These are phyloP conservation scores for Cercospora brassicicola DNA, from an alignment of 2,329 filamentous ascomycete genomes.

Conservation along the genomic window DNA sequence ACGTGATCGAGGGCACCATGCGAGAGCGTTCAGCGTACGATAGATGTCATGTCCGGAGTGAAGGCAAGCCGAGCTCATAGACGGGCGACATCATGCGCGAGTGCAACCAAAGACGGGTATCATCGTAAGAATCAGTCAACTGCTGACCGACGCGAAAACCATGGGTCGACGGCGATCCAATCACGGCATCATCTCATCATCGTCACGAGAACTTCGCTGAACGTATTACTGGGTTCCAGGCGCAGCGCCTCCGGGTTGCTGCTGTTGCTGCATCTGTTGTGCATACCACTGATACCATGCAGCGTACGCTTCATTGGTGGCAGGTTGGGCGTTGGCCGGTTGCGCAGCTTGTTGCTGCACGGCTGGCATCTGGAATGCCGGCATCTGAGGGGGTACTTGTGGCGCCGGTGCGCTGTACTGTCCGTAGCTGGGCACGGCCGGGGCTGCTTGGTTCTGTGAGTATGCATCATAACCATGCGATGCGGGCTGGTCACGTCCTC, in stretches of 20 bases:
- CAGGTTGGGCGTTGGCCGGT: conserved; percentile 20
- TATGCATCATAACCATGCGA: conserved; percentile 44
- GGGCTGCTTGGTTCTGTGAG: conserved; percentile 50
- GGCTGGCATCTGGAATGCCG: conserved; percentile 37
- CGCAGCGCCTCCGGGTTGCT: conserved; percentile 39
- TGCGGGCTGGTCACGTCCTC: conserved; percentile 35
- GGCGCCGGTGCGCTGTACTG: conserved; percentile 32
- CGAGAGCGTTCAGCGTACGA: conserved; percentile 16
- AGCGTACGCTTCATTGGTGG: conserved; percentile 29
- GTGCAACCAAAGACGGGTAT: conserved; percentile 24
- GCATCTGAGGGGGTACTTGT: conserved; percentile 35
- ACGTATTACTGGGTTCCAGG: conserved; percentile 35
- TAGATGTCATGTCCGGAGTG: conserved; percentile 13
- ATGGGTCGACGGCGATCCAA: conserved; percentile 10
- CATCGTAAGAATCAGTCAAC: conserved; percentile 21
- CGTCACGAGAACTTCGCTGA: conserved; percentile 28
- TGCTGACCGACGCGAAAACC: conserved; percentile 6
- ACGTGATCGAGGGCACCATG: conserved; percentile 11
- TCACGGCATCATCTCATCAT: conserved; percentile 27
- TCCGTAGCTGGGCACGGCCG: conserved; percentile 33
- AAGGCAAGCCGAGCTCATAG: conserved; percentile 17
- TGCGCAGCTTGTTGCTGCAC: conserved; percentile 27
- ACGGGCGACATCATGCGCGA: conserved; percentile 19
- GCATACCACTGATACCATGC: conserved; percentile 26
- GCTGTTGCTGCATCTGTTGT: conserved; percentile 23